A percentile compares a stretch with the other conserved stretches of the same genome.
These are phyloP conservation scores for Colletotrichum australisinense DNA, from an alignment of 2,329 filamentous ascomycete species.

Conservation along the genomic window DNA sequence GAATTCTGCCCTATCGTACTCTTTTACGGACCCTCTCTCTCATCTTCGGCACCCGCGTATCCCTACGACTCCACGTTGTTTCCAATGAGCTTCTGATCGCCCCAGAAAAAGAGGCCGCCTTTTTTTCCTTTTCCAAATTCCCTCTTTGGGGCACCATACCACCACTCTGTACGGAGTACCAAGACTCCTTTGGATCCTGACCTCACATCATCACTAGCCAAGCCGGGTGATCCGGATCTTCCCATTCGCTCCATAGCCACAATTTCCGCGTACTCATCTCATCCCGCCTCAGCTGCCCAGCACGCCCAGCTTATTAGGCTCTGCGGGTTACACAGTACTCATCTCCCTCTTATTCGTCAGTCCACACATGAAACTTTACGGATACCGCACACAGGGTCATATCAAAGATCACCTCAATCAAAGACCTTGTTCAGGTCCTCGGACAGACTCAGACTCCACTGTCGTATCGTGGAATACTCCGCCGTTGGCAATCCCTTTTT, in stretches of 20 bases:
- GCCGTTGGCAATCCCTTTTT: not conserved
- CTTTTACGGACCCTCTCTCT: not conserved
- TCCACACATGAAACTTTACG: constrained; percentile 9
- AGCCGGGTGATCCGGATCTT: constrained; percentile 27
- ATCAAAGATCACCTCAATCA: constrained; percentile 10
- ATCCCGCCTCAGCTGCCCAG: constrained; percentile 21
- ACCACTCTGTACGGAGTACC: not conserved
- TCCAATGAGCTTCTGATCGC: not conserved
- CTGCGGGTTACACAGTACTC: constrained; percentile 1
- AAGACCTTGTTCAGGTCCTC: not conserved
- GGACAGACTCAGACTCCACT: constrained; percentile 1
- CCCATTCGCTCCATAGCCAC: constrained; percentile 29
- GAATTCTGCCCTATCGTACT: not conserved
- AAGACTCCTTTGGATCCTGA: not conserved
- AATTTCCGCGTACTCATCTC: constrained; percentile 25
- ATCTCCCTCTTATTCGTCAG: constrained; percentile 26
- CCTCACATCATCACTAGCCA: constrained; percentile 29
- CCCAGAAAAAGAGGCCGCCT: not conserved
- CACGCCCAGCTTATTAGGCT: constrained; percentile 16
- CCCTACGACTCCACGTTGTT: not conserved
- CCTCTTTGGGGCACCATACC: constrained; percentile 1
- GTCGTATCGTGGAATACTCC: not conserved
- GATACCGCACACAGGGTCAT: constrained; percentile 5
- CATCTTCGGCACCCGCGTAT: constrained; percentile 2
- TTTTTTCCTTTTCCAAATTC: not conserved